Base-by-base conservation (phyloP, 306 rosid genomes). In the Sophora flavescens region DNA sequence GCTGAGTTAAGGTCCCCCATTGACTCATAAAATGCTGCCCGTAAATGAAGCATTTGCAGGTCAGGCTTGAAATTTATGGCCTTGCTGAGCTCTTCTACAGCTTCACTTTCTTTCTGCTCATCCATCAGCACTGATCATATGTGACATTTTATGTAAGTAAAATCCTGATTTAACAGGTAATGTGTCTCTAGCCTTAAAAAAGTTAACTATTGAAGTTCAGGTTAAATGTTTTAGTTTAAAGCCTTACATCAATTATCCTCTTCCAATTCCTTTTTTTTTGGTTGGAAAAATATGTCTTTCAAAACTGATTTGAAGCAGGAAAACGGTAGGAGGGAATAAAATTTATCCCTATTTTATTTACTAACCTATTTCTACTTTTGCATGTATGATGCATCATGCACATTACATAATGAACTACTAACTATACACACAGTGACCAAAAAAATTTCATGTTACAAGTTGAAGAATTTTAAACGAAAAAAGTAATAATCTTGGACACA, bases 21-120 rank as follows among this genome's bases (percentile, higher is more conserved):
- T 13, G 93, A 86, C 74, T 91, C 97, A 0, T 87, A 66, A 76
- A 91, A 89, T 11, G 97, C 97, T 36, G 92, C 97, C 74, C 97
- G 82, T 64, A 91, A 87, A 86, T 91, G 89, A 71, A 91, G 92
- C 87, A 91, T 84, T 73, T 91, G 90, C 75, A 87, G 61, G 75
- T 91, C 97, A 30, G 89, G 91, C 76, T 88, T 91, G 91, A 89
- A 89, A 70, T 74, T 71, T 58, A 91, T 75, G 80, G 97, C 93
- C 88, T 72, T 91, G 36, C 85, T 70, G 22, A 89, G 91, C 83
- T 89, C 91, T 38, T 79, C 87, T 39, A 89, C 78, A 4, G 97
- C 97, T 87, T 89, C 91, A 8, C 70, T 78, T 58, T 91, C 97
- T 50, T 80, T 87, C 76, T 89, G 92, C 73, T 89, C 97, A 83